Base-by-base conservation (phyloP, 148 eudicot genomes). In the Spergularia bocconei region DNA sequence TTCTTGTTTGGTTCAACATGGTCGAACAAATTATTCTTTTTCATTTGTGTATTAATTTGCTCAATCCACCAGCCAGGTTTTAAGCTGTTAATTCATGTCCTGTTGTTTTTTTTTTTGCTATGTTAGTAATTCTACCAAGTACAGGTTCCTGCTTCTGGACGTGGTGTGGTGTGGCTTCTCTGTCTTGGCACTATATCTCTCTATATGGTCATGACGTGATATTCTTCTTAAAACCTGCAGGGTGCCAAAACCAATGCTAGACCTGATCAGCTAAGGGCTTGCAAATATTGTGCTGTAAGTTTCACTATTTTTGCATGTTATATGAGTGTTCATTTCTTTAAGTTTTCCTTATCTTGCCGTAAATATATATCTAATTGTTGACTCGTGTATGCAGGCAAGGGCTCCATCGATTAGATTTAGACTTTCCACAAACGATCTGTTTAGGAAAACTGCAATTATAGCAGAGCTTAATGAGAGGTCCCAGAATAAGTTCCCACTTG, bases 231-330 rank as follows among this genome's bases (percentile, higher is more conserved):
- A 72, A 50, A 13, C 76, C 14, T 66, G 21, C 85, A 94, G 98
- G 85, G 76, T 54, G 74, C 81, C 29, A 84, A 68, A 76, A n/a
- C 73, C 67, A 70, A 48, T 69, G 70, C 82, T 52, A 79, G 75
- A 73, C 69, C 55, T 67, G 84, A 77, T 62, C 78, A 29, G 70
- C 70, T 58, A 44, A 77, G 63, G 78, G 78, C 62, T 44, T 95
- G 98, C 82, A 90, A 79, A 83, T 91, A 88, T 67, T 95, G 97
- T 76, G 53, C 71, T 74, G 98, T 95, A 87, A 89, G 98, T 84
- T 72, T 69, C n/a, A 80, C 50, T 59, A n/a, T 2, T 47, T 33
- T 23, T 47, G 36, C 74, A 14, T 56, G 51, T 61, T 54, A 48
- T 63, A 25, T 33, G 51, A 69, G 63, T 66, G 13, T 21, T 67